A percentile compares a stretch with the other conserved stretches of the same genome.
Conservation (phyloP, 176 grass and related monocot genomes). For the Avena sativa region DNA sequence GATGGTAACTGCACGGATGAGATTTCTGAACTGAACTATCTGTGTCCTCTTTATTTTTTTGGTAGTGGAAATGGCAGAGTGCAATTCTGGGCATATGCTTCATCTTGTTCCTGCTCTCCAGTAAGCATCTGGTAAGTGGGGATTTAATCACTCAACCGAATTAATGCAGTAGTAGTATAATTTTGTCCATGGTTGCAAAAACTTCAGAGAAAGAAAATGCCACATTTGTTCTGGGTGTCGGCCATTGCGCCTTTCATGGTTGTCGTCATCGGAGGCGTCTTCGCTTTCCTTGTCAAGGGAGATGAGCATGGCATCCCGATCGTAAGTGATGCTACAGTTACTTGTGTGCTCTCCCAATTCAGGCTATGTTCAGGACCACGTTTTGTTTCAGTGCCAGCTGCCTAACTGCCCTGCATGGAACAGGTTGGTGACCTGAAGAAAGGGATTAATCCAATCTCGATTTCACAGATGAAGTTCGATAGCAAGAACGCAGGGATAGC, state of each 20-base stretch:
- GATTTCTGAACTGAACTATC: conserved; percentile 41
- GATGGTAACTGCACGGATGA: conserved; percentile 20
- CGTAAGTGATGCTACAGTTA: conserved; percentile 41
- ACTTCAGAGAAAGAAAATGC: conserved; percentile 75
- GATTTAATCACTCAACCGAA: neutral
- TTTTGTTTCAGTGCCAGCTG: neutral
- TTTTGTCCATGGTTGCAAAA: neutral
- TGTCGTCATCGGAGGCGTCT: conserved; percentile 74
- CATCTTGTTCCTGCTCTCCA: conserved; percentile 62
- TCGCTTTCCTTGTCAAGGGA: conserved; percentile 79
- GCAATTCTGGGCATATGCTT: conserved; percentile 79
- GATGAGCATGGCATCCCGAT: conserved; percentile 90
- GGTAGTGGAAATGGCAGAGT: conserved; percentile 95
- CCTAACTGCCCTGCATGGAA: neutral
- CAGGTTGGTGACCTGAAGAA: conserved; percentile 94
- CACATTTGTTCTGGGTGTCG: conserved; percentile 86
- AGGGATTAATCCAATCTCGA: conserved; percentile 83
- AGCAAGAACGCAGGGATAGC: conserved; percentile 45
- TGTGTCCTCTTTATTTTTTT: conserved; percentile 35
- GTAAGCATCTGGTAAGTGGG: conserved; percentile 76
- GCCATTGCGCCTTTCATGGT: conserved; percentile 84
- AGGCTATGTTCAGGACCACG: neutral
- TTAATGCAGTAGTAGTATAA: neutral
- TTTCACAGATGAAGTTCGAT: conserved; percentile 63
- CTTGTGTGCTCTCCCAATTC: neutral